Conservation (phyloP, 768 basidiomycete species). For the Xerocomus spinulosus region DNA sequence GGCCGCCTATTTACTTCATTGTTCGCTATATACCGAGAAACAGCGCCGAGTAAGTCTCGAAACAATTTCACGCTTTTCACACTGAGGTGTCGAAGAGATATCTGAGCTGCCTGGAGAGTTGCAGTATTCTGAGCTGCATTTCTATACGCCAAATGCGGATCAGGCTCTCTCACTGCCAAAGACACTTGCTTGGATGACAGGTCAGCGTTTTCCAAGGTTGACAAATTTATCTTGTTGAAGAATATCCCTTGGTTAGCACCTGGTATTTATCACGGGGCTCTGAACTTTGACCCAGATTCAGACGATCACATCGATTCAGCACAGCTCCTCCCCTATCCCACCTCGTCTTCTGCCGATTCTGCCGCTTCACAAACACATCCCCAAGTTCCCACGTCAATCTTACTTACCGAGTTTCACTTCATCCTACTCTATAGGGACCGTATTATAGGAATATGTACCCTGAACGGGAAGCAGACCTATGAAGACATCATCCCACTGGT, state of each 20-base stretch:
- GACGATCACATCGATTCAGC: slow-evolving; percentile 77
- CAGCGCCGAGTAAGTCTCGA: slow-evolving; percentile 65
- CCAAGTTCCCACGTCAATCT: slow-evolving; percentile 67
- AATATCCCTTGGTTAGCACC: slow-evolving; percentile 45
- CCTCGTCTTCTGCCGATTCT: slow-evolving; percentile 29
- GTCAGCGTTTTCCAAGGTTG: slow-evolving; percentile 37
- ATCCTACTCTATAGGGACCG: slow-evolving; percentile 78
- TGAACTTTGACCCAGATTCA: slow-evolving; percentile 63
- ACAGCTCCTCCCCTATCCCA: slow-evolving; percentile 75
- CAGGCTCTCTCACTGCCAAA: slow-evolving; percentile 67
- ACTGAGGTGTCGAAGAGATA: slow-evolving; percentile 57
- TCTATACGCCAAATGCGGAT: slow-evolving; percentile 68
- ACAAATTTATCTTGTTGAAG: slow-evolving; percentile 3
- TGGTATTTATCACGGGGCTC: slow-evolving; percentile 81
- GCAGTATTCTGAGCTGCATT: slow-evolving; percentile 73
- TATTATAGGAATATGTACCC: slow-evolving; percentile 68
- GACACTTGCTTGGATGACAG: slow-evolving; percentile 87
- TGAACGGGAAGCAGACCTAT: slow-evolving; percentile 78
- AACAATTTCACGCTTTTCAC: slow-evolving; percentile 1
- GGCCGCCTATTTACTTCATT: slow-evolving; percentile 70
- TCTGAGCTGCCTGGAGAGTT: slow-evolving; percentile 83
- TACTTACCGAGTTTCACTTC: slow-evolving; percentile 90
- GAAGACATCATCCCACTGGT: slow-evolving; percentile 83
- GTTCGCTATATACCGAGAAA: slow-evolving; percentile 71
- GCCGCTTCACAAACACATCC: slow-evolving; percentile 13